Evolutionary conservation across 495 filamentous ascomycete genomes (phyloP), one percentile per base, ranked within the genome.

Genomic region (Halenospora varia): DNA sequence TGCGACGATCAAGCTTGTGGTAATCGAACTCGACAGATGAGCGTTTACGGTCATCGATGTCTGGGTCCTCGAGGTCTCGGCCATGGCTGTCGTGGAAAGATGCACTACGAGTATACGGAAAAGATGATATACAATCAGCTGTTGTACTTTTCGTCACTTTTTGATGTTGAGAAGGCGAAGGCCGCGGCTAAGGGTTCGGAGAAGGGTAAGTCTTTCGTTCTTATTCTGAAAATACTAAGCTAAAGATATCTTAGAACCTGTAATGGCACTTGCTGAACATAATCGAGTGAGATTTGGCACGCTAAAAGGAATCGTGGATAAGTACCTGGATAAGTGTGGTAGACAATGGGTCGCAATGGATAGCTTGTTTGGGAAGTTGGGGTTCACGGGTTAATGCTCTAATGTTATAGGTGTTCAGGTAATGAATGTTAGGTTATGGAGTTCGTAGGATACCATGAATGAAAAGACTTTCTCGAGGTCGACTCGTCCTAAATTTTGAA

Each of bases 271-370:
- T 62, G 90, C 82, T 24, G 88, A 88, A 66, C 83, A 88, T 68
- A 97, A 97, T 69, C 75, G 87, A 25, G 75, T 74, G 29, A 71
- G 90, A 64, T 97, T 97, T 68, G 81, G 65, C 17, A 90, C 88
- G 8, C 74, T 92, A 47, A 85, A 80, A 73, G 80, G 77, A 1
- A 85, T 89, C n/a, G 91, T 95, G 10, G 90, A 90, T 57, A 84
- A 71, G 67, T 95, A 97, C 74, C 71, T 98, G 71, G 89, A 89
- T 68, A 94, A 91, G 77, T 96, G 91, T 77, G 94, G 95, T 29
- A 77, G 92, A 68, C 88, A 88, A 72, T 97, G 91, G 91, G 94
- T 98, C 53, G 89, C 89, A 56, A 98, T 97, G 94, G 91, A 93
- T 72, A 83, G 76, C 67, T 74, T 98, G 57, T 98, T 97, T 70